These are phyloP conservation scores for Wallacemonas sp. DNA, from an alignment of 208 protist genomes.

Conservation along the genomic window DNA sequence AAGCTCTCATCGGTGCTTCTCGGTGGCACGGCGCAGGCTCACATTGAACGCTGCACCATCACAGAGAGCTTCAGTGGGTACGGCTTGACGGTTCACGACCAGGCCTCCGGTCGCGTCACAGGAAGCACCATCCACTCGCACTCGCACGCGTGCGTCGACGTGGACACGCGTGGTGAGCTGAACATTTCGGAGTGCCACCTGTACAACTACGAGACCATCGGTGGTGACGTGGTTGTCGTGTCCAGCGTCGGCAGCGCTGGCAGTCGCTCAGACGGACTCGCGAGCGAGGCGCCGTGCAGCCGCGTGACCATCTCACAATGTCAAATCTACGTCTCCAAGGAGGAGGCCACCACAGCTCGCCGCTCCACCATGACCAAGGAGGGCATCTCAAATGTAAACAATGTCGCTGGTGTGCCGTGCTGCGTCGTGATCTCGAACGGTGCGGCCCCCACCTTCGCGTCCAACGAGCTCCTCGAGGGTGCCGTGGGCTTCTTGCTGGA, in stretches of 20 bases:
- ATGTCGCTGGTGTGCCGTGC: conserved; percentile 29
- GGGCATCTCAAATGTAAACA: conserved; percentile 2
- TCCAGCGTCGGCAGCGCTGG: conserved; percentile 13
- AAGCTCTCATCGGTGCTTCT: conserved; percentile 68
- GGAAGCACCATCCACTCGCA: conserved; percentile 67
- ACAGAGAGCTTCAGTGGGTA: conserved; percentile 67
- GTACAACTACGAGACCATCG: conserved; percentile 44
- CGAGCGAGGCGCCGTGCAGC: conserved; percentile 32
- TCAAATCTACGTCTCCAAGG: conserved; percentile 56
- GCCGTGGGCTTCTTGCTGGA: conserved; percentile 82
- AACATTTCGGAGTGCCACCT: conserved; percentile 55
- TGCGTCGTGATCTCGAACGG: conserved; percentile 72
- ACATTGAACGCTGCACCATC: conserved; percentile 69
- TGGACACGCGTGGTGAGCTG: conserved; percentile 82
- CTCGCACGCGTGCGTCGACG: conserved; percentile 45
- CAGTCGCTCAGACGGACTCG: conserved; percentile 16
- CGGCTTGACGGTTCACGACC: conserved; percentile 68
- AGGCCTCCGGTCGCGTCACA: conserved; percentile 47
- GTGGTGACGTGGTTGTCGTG: conserved; percentile 58
- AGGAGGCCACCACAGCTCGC: background rate
- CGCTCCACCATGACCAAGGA: background rate
- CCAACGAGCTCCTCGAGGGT: conserved; percentile 75
- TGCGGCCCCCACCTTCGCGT: conserved; percentile 59
- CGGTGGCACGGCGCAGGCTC: conserved; percentile 41
- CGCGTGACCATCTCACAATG: conserved; percentile 60